A percentile compares a stretch with the other conserved stretches of the same genome.
phyloP scores from a whole-genome alignment of 306 rosid species.

The Cotoneaster glaucophyllus region DNA sequence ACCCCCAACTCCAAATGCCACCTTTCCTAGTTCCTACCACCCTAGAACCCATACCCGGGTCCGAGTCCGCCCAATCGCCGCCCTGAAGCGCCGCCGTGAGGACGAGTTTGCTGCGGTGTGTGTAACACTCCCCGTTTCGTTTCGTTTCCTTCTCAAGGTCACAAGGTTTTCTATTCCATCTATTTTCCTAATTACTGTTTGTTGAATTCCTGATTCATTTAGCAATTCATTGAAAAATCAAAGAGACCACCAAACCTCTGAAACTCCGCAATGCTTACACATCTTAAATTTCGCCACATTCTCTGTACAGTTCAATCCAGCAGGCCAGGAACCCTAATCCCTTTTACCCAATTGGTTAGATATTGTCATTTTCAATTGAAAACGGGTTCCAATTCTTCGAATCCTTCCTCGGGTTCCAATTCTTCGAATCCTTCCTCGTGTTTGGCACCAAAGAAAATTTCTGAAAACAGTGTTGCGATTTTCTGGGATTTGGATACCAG shows the following conservation, averaged over 20 bases:
- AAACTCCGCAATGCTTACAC: constrained; percentile 14
- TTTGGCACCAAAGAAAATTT: constrained; percentile 3
- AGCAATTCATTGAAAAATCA: neutral
- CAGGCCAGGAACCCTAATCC: neutral
- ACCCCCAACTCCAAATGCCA: constrained; percentile 25
- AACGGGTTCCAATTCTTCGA: neutral
- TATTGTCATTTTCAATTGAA: constrained; percentile 21
- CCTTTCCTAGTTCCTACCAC: neutral
- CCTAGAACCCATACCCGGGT: constrained; percentile 18
- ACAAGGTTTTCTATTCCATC: neutral
- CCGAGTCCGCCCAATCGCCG: constrained; percentile 22
- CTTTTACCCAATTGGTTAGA: constrained; percentile 8
- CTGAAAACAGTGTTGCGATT: constrained; percentile 47
- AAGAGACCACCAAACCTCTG: neutral
- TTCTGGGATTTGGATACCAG: constrained; percentile 88
- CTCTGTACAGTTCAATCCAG: neutral
- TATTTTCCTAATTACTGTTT: neutral
- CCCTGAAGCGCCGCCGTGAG: constrained; percentile 73
- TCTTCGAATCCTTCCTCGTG: constrained; percentile 9
- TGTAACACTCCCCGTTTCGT: neutral
- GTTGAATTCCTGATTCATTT: neutral
- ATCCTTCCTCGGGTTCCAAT: neutral
- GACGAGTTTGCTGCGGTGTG: constrained; percentile 52
- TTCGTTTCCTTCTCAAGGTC: neutral
- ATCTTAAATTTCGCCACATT: constrained; percentile 18